Evolutionary conservation across 108 stramenopile genomes (phyloP).

Genomic region (Seminavis robusta): DNA sequence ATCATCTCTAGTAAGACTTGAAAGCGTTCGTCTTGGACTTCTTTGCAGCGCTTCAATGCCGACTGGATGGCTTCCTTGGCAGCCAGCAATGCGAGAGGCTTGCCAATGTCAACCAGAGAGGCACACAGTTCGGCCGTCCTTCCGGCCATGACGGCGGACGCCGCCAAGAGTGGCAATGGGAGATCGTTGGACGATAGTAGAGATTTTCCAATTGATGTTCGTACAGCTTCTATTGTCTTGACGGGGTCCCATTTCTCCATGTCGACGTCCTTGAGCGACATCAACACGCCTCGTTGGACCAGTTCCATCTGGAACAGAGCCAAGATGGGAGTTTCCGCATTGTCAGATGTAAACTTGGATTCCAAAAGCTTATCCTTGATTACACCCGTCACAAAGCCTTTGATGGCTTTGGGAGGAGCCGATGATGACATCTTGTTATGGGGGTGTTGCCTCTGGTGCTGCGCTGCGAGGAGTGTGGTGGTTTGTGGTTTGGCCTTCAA

Average conservation of each 20-base stretch:
- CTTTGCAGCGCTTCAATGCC: constrained; percentile 22
- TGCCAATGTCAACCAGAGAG: background rate
- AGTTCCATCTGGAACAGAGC: constrained; percentile 31
- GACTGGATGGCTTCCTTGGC: constrained; percentile 2
- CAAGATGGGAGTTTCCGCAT: too few relatives aligned
- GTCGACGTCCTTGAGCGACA: too few relatives aligned
- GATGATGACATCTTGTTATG: too few relatives aligned
- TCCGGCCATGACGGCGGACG: constrained; percentile 33
- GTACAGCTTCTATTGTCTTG: constrained; percentile 20
- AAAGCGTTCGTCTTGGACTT: constrained; percentile 28
- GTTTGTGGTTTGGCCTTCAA: constrained; percentile 21
- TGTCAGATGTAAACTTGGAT: background rate
- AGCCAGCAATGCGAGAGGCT: background rate
- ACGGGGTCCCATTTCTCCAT: constrained; percentile 3
- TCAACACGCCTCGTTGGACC: constrained; percentile 33
- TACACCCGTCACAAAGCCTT: too few relatives aligned
- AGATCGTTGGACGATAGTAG: constrained; percentile 16
- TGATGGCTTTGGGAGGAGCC: too few relatives aligned
- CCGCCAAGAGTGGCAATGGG: constrained; percentile 39
- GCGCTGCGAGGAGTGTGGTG: constrained; percentile 38
- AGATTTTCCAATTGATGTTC: constrained; percentile 26
- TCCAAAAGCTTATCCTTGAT: too few relatives aligned
- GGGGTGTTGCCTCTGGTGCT: too few relatives aligned
- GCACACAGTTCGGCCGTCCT: constrained; percentile 30
- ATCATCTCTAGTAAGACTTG: constrained; percentile 7